Evolutionary conservation across 2,329 filamentous ascomycete genomes (phyloP), one percentile per base, ranked within the genome.

Genomic region (Colletotrichum sp.): DNA sequence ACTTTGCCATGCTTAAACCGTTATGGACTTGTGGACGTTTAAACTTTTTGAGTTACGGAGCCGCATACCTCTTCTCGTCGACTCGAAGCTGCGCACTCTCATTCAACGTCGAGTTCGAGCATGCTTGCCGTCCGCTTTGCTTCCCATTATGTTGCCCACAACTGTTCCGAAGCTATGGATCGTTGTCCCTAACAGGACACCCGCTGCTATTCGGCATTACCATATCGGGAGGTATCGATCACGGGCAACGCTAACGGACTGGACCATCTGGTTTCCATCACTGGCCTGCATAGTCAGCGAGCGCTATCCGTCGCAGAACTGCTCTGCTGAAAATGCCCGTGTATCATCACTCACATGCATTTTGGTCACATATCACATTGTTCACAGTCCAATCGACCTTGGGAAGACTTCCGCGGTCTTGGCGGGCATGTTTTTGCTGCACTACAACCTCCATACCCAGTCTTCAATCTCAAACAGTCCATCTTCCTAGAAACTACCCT

Each of bases 401-500:
- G 64, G 58, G 65, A 62, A 68, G 56, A 68, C 70, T 68, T 75
- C 73, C 73, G 73, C 73, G 73, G 70, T 12, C 70, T 73, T 75
- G 73, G 73, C 73, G 24, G 9, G 21, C 34, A 68, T 48, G 38
- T 34, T 64, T 34, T 16, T 34, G 9, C 64, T 73, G 48, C 70
- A 69, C 60, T 73, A 32, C 73, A 26, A 68, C 69, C 15, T 65
- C 8, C 34, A 21, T 62, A 24, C 67, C 55, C 60, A 15, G 67
- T 58, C 56, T 24, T 34, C 43, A 43, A 65, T 30, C 36, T 30
- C 30, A 62, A 65, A 32, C 43, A 38, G n/a, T 16, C 56, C 30
- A 15, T 16, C 18, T 26, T n/a, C 52, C 12, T 34, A n/a, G 62
- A 32, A 56, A 32, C 43, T 68, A 73, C 73, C 64, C 56, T 43